Percentiles rank a stretch among this genome's conserved stretches.
Evolutionary conservation across 2,329 filamentous ascomycete species (phyloP).

Genomic region (Aschersonia sp.): DNA sequence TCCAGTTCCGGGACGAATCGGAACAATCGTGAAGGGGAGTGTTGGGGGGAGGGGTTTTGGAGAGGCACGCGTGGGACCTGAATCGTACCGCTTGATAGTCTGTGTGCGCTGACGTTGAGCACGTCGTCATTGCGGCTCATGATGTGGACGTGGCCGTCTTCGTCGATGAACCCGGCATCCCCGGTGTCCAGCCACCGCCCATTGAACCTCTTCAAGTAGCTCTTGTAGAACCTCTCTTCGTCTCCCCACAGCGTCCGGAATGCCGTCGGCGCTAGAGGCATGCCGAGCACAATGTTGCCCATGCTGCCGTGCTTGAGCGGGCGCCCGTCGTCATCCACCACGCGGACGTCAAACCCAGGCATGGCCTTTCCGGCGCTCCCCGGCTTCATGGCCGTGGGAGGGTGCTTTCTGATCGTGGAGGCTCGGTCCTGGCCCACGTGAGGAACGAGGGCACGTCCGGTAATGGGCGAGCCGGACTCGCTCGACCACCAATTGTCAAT

Average conservation of each 20-base stretch:
- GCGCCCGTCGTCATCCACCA: slow-evolving; percentile 67
- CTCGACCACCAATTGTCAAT: slow-evolving; percentile 50
- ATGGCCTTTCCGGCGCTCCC: slow-evolving; percentile 83
- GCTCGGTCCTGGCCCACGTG: slow-evolving; percentile 40
- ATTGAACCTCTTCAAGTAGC: slow-evolving; percentile 70
- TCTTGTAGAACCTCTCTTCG: slow-evolving; percentile 69
- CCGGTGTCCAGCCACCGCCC: slow-evolving; percentile 84
- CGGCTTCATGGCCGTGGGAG: slow-evolving; percentile 50
- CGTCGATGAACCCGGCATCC: slow-evolving; percentile 75
- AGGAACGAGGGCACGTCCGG: slow-evolving; percentile 39
- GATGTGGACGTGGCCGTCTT: slow-evolving; percentile 51
- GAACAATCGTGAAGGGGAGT: not conserved
- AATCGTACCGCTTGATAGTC: slow-evolving; percentile 64
- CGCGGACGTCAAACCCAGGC: slow-evolving; percentile 77
- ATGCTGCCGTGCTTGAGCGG: slow-evolving; percentile 59
- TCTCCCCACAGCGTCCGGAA: slow-evolving; percentile 81
- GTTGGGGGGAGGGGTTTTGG: not conserved
- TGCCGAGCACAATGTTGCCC: slow-evolving; percentile 80
- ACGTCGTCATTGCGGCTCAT: slow-evolving; percentile 66
- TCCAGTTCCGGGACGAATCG: not conserved
- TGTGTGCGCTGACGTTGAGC: slow-evolving; percentile 89
- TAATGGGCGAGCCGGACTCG: slow-evolving; percentile 43
- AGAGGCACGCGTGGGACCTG: not conserved
- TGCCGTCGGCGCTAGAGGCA: slow-evolving; percentile 72
- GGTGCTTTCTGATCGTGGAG: slow-evolving; percentile 22